Evolutionary conservation across 2,329 filamentous ascomycete species (phyloP).

Genomic region (Claviceps sp.): DNA sequence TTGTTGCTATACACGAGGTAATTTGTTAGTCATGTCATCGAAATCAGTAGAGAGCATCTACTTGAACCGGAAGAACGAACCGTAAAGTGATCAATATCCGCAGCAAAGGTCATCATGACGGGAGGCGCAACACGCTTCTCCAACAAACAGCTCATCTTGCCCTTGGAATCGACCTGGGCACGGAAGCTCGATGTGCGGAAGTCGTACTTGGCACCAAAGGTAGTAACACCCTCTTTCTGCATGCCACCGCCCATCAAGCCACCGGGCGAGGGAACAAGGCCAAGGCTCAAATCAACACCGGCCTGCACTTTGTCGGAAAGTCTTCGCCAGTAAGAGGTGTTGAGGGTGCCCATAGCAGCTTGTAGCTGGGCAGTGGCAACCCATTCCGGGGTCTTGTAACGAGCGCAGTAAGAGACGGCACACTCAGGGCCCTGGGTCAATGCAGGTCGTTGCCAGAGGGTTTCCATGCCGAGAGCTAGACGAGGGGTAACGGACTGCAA

Average conservation of each 20-base stretch:
- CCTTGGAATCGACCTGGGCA: conserved; percentile 88
- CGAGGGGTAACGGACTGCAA: conserved; percentile 83
- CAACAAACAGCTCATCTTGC: conserved; percentile 81
- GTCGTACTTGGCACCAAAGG: conserved; percentile 93
- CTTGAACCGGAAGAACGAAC: conserved; percentile 39
- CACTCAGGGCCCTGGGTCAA: conserved; percentile 82
- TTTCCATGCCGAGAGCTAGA: conserved; percentile 79
- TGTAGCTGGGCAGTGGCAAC: conserved; percentile 82
- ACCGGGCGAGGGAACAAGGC: conserved; percentile 53
- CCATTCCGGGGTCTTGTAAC: conserved; percentile 89
- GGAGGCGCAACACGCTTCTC: conserved; percentile 94
- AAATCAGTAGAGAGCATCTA: conserved; percentile 10
- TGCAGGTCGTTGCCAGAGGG: conserved; percentile 81
- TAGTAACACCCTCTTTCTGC: conserved; percentile 78
- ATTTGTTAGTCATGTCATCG: not conserved
- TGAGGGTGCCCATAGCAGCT: conserved; percentile 68
- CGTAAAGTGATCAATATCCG: conserved; percentile 90
- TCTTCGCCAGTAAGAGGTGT: conserved; percentile 85
- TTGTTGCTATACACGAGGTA: conserved; percentile 51
- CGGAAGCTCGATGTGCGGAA: conserved; percentile 93
- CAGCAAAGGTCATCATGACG: conserved; percentile 87
- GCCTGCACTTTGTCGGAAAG: conserved; percentile 93
- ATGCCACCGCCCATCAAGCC: conserved; percentile 63
- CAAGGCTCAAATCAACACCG: conserved; percentile 85
- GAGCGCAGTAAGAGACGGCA: conserved; percentile 75